Evolutionary conservation across 192 early-diverging fungal genomes (phyloP), one percentile per base, ranked within the genome.

Genomic region (Coemansia sp.): DNA sequence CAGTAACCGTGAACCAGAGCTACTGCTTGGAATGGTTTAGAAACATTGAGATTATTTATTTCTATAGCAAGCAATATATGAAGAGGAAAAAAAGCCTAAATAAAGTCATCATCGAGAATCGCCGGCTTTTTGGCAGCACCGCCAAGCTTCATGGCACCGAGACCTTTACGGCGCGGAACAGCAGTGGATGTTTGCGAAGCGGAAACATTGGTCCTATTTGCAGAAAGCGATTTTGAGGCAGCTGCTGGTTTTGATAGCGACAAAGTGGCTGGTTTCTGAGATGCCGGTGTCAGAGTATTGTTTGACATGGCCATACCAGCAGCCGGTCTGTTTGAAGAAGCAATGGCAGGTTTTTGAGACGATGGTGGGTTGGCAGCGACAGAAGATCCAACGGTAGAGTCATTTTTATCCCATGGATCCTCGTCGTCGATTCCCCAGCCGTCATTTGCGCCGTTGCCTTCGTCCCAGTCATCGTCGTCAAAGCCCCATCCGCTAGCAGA

Each of bases 81-180:
- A n/a, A n/a, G n/a, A n/a, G n/a, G n/a, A n/a, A n/a, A n/a, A 3
- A 45, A 45, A 11, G 8, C 8, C 42, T 45, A 45, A 14, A 45
- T 7, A 45, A 45, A 45, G 42, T 45, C 45, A 0, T 61, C 73
- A 28, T 75, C 68, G 0, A 56, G 57, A 8, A 62, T 55, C 2
- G 64, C 31, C 22, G 60, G 59, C 17, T 40, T 67, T 54, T 79
- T 79, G 18, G 71, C 52, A 33, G 49, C 59, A 0, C 76, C 76
- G 10, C 76, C 67, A 2, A 79, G 71, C 57, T 79, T 79, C 76
- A 79, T 79, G 2, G 76, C 76, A 10, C 76, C 76, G 17, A 79
- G 61, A 1, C 76, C 76, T 59, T 73, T 79, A 55, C 76, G 76
- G 22, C 71, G 64, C 40, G 64, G 60, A 25, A 34, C 40, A n/a